Base-by-base conservation (phyloP, 257 asterid genomes). In the Solanum chilense region DNA sequence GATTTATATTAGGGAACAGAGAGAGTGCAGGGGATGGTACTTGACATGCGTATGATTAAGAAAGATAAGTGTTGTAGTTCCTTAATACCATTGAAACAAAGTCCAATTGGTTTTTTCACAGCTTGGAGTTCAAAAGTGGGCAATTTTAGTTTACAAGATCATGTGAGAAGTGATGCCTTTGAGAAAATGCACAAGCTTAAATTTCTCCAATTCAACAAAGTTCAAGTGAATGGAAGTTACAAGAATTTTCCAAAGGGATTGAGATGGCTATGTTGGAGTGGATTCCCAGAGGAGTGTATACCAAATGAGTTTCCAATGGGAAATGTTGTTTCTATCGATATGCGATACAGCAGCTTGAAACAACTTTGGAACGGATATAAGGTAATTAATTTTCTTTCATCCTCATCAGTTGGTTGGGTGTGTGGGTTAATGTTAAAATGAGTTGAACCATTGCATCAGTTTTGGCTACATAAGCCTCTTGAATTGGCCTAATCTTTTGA, bases 221-320 rank as follows among this genome's bases (percentile, higher is more conserved):
- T 75, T 56, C 39, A 45, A 62, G 78, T 88, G 12, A 42, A 23
- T 74, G 89, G 89, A 56, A 35, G 52, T 41, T 88, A 58, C 70
- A 56, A 84, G 16, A 42, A 88, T 9, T 84, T 88, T 35, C 89
- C 89, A 13, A 84, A 60, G 60, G 86, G 76, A 73, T 88, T 88
- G 70, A 88, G 84, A 71, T 88, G 87, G 87, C 77, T 88, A 7
- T 84, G 73, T 13, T 88, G 89, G 89, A 71, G 69, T 52, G 85
- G 84, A 56, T 84, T 75, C 64, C 68, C 84, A 74, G 78, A 62
- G 68, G 77, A 62, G 27, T 88, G 31, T 31, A 88, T 88, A 73
- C 89, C 89, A 52, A 41, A 31, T 73, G 89, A 88, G n/a, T 84
- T 88, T 84, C 89, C 89, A 69, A 18, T 88, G 56, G 45, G 18